These are phyloP conservation scores for Beauveria sp. DNA, from an alignment of 2,329 filamentous ascomycete genomes.

Conservation along the genomic window DNA sequence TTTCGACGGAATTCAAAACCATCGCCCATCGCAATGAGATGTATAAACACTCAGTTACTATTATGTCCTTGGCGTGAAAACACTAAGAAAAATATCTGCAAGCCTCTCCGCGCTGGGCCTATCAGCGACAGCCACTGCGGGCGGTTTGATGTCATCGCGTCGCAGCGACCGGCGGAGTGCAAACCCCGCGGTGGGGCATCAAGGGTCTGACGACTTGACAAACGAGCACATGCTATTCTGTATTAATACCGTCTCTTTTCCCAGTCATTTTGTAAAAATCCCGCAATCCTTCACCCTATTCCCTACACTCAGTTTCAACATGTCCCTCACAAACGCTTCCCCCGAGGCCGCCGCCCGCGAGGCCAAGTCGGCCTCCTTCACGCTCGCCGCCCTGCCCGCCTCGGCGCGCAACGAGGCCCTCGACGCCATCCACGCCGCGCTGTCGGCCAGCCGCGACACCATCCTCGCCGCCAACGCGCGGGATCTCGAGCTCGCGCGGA, in stretches of 20 bases:
- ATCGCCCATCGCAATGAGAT: neutral
- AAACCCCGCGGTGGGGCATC: conserved; percentile 9
- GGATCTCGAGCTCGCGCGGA: conserved; percentile 68
- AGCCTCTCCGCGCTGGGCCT: neutral
- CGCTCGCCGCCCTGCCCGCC: conserved; percentile 70
- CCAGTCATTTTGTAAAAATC: neutral
- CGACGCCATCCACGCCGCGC: conserved; percentile 71
- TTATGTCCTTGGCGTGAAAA: neutral
- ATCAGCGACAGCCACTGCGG: neutral
- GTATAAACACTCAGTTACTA: neutral
- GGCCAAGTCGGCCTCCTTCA: conserved; percentile 74
- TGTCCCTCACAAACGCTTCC: conserved; percentile 86
- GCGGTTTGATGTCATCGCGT: conserved; percentile 8
- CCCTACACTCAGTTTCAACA: conserved; percentile 27
- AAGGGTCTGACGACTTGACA: neutral
- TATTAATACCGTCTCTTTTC: neutral
- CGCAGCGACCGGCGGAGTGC: conserved; percentile 1
- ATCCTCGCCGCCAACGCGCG: conserved; percentile 82
- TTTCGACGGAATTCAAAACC: neutral
- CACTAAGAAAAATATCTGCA: conserved; percentile 1
- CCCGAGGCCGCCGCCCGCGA: conserved; percentile 68
- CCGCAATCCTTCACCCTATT: neutral
- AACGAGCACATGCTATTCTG: conserved; percentile 3
- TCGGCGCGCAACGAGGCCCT: conserved; percentile 76
- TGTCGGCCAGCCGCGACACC: conserved; percentile 58